Conservation (phyloP, 495 filamentous ascomycete species). For the Aspergillus steynii region DNA sequence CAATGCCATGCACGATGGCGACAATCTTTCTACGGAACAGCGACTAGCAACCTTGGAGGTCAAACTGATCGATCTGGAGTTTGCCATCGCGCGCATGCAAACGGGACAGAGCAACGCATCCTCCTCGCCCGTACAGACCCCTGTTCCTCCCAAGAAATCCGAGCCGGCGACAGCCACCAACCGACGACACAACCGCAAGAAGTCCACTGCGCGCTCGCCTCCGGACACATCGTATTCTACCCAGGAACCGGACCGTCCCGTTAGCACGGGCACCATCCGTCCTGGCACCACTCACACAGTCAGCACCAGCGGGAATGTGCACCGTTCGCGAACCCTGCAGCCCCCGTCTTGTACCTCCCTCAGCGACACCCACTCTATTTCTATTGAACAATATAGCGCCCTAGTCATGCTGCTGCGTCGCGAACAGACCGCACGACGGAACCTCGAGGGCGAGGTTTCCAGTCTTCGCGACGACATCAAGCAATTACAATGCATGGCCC, state of each 20-base stretch:
- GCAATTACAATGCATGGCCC: conserved; percentile 35
- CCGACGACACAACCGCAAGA: conserved; percentile 24
- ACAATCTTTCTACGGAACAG: conserved; percentile 49
- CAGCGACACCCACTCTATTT: conserved; percentile 41
- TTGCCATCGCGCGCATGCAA: conserved; percentile 55
- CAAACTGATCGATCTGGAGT: conserved; percentile 57
- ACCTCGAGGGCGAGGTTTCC: conserved; percentile 53
- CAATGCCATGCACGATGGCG: conserved; percentile 47
- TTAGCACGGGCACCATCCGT: conserved; percentile 44
- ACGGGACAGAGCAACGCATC: conserved; percentile 25
- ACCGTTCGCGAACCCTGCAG: conserved; percentile 31
- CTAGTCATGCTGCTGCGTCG: conserved; percentile 55
- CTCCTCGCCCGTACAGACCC: conserved; percentile 15
- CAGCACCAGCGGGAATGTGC: conserved; percentile 11
- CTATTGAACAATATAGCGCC: conserved; percentile 57
- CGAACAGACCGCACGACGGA: conserved; percentile 55
- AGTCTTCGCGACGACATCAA: conserved; percentile 53
- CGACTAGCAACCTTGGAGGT: conserved; percentile 54
- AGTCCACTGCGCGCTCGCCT: conserved; percentile 18
- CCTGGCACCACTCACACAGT: conserved; percentile 22
- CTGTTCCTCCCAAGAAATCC: conserved; percentile 4
- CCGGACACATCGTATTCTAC: conserved; percentile 10
- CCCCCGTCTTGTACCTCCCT: conserved; percentile 36
- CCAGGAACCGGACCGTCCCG: conserved; percentile 27
- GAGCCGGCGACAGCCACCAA: conserved; percentile 12